Evolutionary conservation across 129 eudicot species (phyloP), one percentile per base, ranked within the genome.

Genomic region (Saussurea involucrata): DNA sequence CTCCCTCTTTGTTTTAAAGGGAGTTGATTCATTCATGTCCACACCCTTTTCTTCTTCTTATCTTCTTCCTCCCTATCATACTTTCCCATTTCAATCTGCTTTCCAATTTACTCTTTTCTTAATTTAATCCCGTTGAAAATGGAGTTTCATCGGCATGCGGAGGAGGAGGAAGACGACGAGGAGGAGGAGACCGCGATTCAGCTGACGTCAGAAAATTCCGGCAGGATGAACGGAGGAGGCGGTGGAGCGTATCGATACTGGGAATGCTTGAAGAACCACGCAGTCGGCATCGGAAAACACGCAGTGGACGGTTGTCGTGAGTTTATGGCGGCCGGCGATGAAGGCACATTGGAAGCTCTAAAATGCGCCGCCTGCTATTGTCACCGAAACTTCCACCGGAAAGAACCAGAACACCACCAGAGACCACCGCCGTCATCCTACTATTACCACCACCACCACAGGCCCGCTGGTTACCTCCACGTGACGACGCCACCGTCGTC

Each of bases 241-340:
- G 58, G 21, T 1, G 12, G 6, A 34, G 9, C 12, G 12, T 70
- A 66, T 44, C 82, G 86, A 32, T 92, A 87, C 85, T 21, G 76
- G n/a, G 97, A 92, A 77, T 92, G 97, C 33, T 34, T 83, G 15
- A 92, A 92, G 72, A 92, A 92, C 82, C 95, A 92, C 63, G 97
- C 95, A 0, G 81, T 76, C 6, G 81, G 78, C 15, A 68, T 89
- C 36, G 90, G 92, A 2, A 80, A 76, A 69, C 85, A 82, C 69
- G 90, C 95, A 8, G 70, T 80, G 0, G 97, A 92, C 66, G 97
- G 97, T 4, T 92, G 97, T 68, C 80, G 89, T 4, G 95, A 92
- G 89, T 92, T 92, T 66, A 69, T 92, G 80, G 83, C 92, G 0
- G 88, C 88, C 6, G 95, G 95, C 0, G 78, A 24, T 1, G 90